Percentiles rank a stretch among this genome's conserved stretches.
phyloP scores from a whole-genome alignment of 805 yeast species.

The Nakazawaea ernobii region DNA sequence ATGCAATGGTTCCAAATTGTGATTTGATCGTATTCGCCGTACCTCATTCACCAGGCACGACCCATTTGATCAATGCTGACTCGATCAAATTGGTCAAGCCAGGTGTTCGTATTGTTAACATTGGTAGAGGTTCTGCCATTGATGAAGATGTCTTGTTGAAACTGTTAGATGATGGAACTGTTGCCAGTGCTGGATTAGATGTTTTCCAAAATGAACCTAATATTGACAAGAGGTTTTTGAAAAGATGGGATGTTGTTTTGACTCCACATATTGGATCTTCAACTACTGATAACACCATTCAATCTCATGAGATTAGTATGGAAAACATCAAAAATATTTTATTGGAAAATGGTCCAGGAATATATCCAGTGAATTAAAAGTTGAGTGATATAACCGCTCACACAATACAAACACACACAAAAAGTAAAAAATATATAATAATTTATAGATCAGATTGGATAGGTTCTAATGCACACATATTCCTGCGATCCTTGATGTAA shows the following conservation, averaged over 20 bases:
- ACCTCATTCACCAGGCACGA: conserved; percentile 51
- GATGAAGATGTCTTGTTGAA: conserved; percentile 46
- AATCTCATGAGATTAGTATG: conserved; percentile 38
- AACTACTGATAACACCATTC: conserved; percentile 39
- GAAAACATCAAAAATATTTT: conserved; percentile 35
- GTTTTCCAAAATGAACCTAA: conserved; percentile 54
- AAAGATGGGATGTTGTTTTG: conserved; percentile 37
- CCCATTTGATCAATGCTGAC: conserved; percentile 37
- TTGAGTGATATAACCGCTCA: too few relatives aligned
- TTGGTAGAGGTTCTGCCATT: conserved; percentile 54
- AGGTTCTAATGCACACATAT: conserved; percentile 12
- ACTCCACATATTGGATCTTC: conserved; percentile 65
- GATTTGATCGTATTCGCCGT: conserved; percentile 51
- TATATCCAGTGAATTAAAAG: conserved; percentile 20
- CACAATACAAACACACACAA: not conserved
- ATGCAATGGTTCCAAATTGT: conserved; percentile 30
- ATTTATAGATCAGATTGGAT: not conserved
- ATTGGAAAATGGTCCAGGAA: conserved; percentile 24
- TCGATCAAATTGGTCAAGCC: conserved; percentile 31
- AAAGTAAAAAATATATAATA: not conserved
- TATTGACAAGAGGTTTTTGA: conserved; percentile 21
- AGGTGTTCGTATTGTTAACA: conserved; percentile 46
- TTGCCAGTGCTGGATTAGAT: conserved; percentile 55
- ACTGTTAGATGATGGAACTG: conserved; percentile 37
- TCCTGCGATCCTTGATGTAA: conserved; percentile 13